These are phyloP conservation scores for Sphaerulina musiva DNA, from an alignment of 2,329 filamentous ascomycete species.

Conservation along the genomic window DNA sequence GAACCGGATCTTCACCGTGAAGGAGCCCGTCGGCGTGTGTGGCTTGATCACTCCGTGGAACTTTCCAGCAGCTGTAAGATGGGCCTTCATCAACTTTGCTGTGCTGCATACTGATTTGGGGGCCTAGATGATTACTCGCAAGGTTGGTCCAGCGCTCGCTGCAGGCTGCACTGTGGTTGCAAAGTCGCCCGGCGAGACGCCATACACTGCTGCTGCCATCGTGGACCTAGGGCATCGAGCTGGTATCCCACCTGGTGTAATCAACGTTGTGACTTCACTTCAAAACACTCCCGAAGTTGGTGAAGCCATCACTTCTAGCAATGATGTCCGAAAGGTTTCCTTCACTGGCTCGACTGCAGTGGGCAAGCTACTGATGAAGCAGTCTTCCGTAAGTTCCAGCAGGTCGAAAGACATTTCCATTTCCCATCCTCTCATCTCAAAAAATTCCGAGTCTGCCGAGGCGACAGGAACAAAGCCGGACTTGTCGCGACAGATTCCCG, in stretches of 20 bases:
- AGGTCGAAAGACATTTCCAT: too few relatives aligned
- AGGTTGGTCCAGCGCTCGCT: conserved; percentile 35
- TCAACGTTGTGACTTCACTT: conserved; percentile 78
- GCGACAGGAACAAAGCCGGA: too few relatives aligned
- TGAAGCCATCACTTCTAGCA: conserved; percentile 65
- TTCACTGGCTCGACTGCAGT: conserved; percentile 28
- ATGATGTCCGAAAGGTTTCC: conserved; percentile 33
- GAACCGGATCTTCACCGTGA: conserved; percentile 70
- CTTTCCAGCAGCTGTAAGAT: conserved; percentile 19
- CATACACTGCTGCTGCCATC: conserved; percentile 80
- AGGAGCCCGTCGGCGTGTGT: conserved; percentile 78
- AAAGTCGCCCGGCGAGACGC: conserved; percentile 88
- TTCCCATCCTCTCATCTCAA: too few relatives aligned
- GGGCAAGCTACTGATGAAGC: conserved; percentile 25
- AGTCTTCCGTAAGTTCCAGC: conserved; percentile 1
- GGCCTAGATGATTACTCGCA: conserved; percentile 19
- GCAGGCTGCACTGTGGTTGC: conserved; percentile 14
- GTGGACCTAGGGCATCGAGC: conserved; percentile 84
- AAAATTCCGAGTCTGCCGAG: too few relatives aligned
- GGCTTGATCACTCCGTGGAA: conserved; percentile 67
- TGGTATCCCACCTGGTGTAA: conserved; percentile 83
- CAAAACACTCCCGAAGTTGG: conserved; percentile 77
- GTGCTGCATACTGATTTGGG: background rate
- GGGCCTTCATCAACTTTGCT: background rate
- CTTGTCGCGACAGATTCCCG: too few relatives aligned